Conservation (phyloP, 768 basidiomycete genomes). For the Suillus sp. region DNA sequence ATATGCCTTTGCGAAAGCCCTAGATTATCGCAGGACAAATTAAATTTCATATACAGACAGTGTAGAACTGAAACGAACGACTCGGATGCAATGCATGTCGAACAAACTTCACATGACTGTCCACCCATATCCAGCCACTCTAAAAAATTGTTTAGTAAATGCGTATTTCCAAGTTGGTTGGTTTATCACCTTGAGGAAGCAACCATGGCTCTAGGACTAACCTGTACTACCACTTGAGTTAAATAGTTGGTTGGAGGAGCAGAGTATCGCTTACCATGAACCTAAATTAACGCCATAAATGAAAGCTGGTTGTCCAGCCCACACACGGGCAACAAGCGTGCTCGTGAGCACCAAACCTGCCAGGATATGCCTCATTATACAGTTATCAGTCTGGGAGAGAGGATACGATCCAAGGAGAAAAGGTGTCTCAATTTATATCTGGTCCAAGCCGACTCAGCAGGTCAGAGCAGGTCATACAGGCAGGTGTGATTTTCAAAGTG, state of each 20-base stretch:
- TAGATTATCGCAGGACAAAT: too few relatives aligned
- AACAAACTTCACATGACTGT: slow-evolving; percentile 56
- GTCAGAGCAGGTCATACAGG: background rate
- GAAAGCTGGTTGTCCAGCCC: slow-evolving; percentile 34
- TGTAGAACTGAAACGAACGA: slow-evolving; percentile 43
- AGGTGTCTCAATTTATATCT: background rate
- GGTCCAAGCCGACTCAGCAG: background rate
- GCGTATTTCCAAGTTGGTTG: too few relatives aligned
- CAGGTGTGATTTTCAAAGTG: background rate
- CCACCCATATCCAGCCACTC: slow-evolving; percentile 81
- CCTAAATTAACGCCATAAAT: slow-evolving; percentile 76
- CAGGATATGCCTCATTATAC: slow-evolving; percentile 23
- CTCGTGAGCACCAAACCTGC: slow-evolving; percentile 19
- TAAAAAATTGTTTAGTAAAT: slow-evolving; percentile 22
- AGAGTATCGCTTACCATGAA: slow-evolving; percentile 48
- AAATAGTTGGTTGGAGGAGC: background rate
- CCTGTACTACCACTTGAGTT: slow-evolving; percentile 10
- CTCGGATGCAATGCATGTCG: slow-evolving; percentile 65
- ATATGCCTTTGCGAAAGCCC: too few relatives aligned
- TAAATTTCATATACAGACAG: too few relatives aligned
- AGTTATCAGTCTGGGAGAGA: background rate
- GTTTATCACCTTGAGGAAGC: too few relatives aligned
- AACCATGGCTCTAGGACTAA: too few relatives aligned
- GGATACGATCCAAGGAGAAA: background rate
- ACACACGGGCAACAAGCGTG: slow-evolving; percentile 14